These are phyloP conservation scores for Irpex sp. DNA, from an alignment of 1,284 basidiomycete genomes.

Conservation along the genomic window DNA sequence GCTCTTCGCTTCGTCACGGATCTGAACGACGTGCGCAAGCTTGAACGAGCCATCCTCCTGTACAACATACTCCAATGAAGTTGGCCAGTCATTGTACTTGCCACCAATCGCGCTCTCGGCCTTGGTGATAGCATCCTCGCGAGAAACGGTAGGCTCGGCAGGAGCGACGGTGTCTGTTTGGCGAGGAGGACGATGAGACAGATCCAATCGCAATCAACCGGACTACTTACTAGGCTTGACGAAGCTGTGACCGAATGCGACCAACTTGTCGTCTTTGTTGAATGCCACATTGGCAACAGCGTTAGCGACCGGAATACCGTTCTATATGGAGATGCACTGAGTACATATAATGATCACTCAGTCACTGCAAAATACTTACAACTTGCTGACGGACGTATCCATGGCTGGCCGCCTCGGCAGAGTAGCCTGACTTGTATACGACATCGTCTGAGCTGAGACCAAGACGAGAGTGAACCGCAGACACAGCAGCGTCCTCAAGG, in stretches of 20 bases:
- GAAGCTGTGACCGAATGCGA: constrained; percentile 48
- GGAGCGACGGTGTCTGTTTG: constrained; percentile 32
- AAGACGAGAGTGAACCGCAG: constrained; percentile 1
- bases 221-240: constrained; percentile 38
- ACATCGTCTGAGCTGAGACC: not conserved
- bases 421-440: not conserved
- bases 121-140: constrained; percentile 34
- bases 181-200: not conserved
- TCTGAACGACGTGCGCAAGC: constrained; percentile 51
- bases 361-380: not conserved
- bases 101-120: constrained; percentile 40
- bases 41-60: constrained; percentile 44
- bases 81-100: constrained; percentile 36
- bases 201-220: not conserved
- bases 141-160: constrained; percentile 33
- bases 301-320: constrained; percentile 39
- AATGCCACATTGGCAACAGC: constrained; percentile 44
- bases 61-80: constrained; percentile 44
- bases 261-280: constrained; percentile 34
- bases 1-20: constrained; percentile 47
- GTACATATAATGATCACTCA: not conserved
- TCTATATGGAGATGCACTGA: constrained; percentile 19
- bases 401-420: not conserved
- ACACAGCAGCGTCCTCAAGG: not conserved
- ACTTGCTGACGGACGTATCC: constrained; percentile 1